Base-by-base conservation (phyloP, 257 asterid species). In the Echites panduratus region DNA sequence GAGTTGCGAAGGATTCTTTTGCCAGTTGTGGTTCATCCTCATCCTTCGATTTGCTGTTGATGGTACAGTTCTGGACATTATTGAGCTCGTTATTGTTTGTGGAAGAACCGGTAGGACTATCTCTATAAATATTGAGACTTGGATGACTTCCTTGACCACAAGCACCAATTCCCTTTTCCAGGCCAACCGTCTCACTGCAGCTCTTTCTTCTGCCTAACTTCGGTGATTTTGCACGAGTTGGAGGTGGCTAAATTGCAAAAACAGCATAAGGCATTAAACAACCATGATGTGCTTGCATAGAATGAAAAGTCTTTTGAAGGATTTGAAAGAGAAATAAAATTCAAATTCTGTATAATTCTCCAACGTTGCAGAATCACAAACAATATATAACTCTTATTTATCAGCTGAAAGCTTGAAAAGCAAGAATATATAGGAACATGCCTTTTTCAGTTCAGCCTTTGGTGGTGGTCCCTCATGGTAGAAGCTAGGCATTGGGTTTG, bases 401-500 rank as follows among this genome's bases (percentile, higher is more conserved):
- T 53, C 48, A 53, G 57, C 16, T 66, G 19, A 58, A 58, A 63
- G 79, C 57, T 53, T 70, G 38, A n/a, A 59, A 49, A 50, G 68
- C 47, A 71, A 49, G 49, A 50, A 47, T 22, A 38, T 9, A 59
- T 35, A 20, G 35, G 20, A 49, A 43, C 58, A 19, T 72, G 90
- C 98, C 96, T 92, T 92, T 85, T 92, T 90, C 80, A 90, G 59
- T 81, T 92, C 91, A 70, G 70, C 76, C 82, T 88, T 90, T 10
- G 96, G 89, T 20, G 96, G 96, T 9, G 92, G 96, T 27, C 92
- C 96, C 40, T 92, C 98, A 22, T 88, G 89, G 84, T 92, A 92
- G 84, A 92, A 92, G 87, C 89, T 87, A 64, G 98, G 98, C 98
- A 92, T 87, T 16, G 98, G 98, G 82, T 77, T 86, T 70, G 98